A percentile compares a stretch with the other conserved stretches of the same genome.
Evolutionary conservation across 2,329 filamentous ascomycete species (phyloP).

Genomic region (Cryphonectria radicalis): DNA sequence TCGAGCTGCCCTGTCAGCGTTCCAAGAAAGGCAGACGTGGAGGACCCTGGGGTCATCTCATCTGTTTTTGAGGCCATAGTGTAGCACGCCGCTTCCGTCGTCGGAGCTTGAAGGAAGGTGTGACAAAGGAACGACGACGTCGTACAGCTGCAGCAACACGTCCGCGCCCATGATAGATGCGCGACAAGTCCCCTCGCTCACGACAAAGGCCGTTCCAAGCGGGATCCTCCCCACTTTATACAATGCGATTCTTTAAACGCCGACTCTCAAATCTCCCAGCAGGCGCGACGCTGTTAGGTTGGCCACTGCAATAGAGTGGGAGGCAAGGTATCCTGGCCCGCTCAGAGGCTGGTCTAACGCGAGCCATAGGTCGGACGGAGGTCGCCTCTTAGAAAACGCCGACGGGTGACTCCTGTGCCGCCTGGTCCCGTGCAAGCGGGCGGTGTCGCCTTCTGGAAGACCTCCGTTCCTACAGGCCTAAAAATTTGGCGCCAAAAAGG

Average conservation of each 20-base stretch:
- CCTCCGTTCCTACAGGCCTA: neutral
- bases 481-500: neutral
- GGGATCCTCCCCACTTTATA: neutral
- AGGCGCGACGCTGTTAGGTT: neutral
- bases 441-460: slow-evolving; percentile 3
- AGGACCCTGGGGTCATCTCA: neutral
- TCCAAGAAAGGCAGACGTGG: no score
- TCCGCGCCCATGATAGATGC: neutral
- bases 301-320: neutral
- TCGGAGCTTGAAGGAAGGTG: neutral
- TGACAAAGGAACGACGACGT: neutral
- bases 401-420: slow-evolving; percentile 1
- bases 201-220: neutral
- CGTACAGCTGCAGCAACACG: neutral
- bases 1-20: no score
- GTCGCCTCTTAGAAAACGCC: neutral
- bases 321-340: neutral
- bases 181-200: neutral
- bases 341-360: neutral
- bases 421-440: neutral
- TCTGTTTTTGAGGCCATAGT: neutral
- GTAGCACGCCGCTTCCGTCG: neutral
- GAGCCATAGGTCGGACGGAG: neutral
- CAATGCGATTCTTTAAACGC: neutral
- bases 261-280: neutral